A percentile compares a stretch with the other conserved stretches of the same genome.
Conservation (phyloP, 139 green algal species). For the Trebouxia sp. region DNA sequence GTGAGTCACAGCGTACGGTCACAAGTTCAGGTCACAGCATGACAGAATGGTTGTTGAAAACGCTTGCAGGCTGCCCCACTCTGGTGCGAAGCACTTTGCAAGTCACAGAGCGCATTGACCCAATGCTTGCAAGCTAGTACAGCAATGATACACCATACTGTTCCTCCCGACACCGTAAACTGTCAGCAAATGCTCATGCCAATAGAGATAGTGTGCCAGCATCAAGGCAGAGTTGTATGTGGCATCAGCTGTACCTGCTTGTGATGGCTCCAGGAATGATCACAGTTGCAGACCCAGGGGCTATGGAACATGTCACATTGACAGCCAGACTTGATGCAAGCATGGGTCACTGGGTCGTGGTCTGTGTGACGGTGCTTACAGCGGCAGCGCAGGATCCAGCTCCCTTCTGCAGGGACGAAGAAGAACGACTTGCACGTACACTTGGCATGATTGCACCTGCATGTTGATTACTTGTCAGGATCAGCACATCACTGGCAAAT, state of each 20-base stretch:
- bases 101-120: too few species aligned
- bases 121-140: not conserved
- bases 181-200: not conserved
- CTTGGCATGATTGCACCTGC: conserved; percentile 21
- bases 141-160: not conserved
- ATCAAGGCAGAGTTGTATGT: too few species aligned
- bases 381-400: conserved; percentile 61
- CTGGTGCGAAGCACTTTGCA: too few species aligned
- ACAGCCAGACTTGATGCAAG: conserved; percentile 64
- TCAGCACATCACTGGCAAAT: not conserved
- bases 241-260: conserved; percentile 36
- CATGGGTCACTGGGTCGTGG: conserved; percentile 58
- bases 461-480: too few species aligned
- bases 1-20: too few species aligned
- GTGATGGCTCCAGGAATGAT: conserved; percentile 70
- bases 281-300: conserved; percentile 84
- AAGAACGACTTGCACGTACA: conserved; percentile 68
- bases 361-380: conserved; percentile 86
- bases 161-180: not conserved
- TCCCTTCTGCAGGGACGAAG: conserved; percentile 75
- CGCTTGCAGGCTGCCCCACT: too few species aligned
- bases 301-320: conserved; percentile 57
- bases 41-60: too few species aligned
- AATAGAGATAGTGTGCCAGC: not conserved
- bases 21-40: too few species aligned